Evolutionary conservation across 768 basidiomycete genomes (phyloP), one percentile per base, ranked within the genome.

Genomic region (Leccinum obscurum): DNA sequence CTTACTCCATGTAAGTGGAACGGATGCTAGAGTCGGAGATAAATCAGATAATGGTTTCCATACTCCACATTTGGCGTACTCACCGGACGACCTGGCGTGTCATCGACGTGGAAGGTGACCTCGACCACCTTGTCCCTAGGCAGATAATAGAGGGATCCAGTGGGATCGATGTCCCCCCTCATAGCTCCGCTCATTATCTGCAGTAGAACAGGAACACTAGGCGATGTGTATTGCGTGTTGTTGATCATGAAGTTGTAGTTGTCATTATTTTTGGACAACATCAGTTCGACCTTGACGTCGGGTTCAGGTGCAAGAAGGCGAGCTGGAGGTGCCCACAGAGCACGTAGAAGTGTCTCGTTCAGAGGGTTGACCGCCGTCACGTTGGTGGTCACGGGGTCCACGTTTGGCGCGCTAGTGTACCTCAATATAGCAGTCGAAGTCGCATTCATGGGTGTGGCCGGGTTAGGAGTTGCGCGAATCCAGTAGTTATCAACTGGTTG

Each of bases 401-500:
- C 39, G 0, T 35, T 3, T 20, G 57, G 62, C 6, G 67, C 73
- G n/a, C 55, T 64, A 1, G 37, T 22, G 44, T 70, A 67, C 55
- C 61, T 53, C 24, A 70, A 53, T 55, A 68, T 62, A 14, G 67
- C 63, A 17, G 60, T n/a, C 52, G 26, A 53, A 13, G 56, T 58
- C 26, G 53, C 58, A 15, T 57, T 35, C 32, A 56, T 35, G 11
- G 34, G 32, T 15, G n/a, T 34, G 24, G 3, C 20, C 1, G 30
- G 49, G 26, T 51, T 41, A 4, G 64, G 61, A 6, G 58, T 39
- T 6, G 56, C 59, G 17, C 55, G 56, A 7, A 66, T 58, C 60
- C 70, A 83, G 62, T 83, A 83, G 63, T 83, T 83, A 35, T 52
- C 65, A 22, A 77, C 50, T 0, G 74, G 63, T 50, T 78, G 70